Evolutionary conservation across 495 filamentous ascomycete species (phyloP), one percentile per base, ranked within the genome.

Genomic region (Xylaria grammica): DNA sequence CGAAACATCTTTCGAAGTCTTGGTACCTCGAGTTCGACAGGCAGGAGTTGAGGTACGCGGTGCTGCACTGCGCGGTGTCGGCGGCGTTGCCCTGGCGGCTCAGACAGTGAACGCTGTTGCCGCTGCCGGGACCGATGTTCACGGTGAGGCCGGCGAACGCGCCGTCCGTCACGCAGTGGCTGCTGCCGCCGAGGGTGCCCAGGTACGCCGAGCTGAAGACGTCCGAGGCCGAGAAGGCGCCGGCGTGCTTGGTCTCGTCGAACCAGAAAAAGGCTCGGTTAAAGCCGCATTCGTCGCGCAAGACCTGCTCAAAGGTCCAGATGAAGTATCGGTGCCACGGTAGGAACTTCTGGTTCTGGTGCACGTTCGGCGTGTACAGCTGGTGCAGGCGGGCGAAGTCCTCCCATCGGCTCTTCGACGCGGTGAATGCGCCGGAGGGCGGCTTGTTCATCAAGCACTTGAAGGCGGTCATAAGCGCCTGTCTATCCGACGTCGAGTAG

Each of bases 251-350:
- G 48, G 55, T 60, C 63, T 65, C 63, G 55, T 65, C 63, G n/a
- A 59, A 65, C 63, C 63, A 65, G 26, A 54, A 45, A n/a, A 65
- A 54, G 26, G 63, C 46, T 8, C 46, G 46, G 46, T 42, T 19
- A 27, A 60, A 65, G n/a, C 83, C 82, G 69, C 86, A 88, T 62
- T 88, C 85, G 29, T 80, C 77, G 36, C 81, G 77, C 19, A 88
- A 70, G 7, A 83, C 81, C 66, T 83, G 75, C 67, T 87, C 86
- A 67, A 83, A 87, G 24, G 73, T 72, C 68, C 71, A 83, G 54
- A 78, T 78, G 70, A 83, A 87, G 69, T 86, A 84, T 9, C 85
- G 77, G 72, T 87, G 86, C 84, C 85, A 89, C 11, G 78, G 70
- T 15, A 87, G 70, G 71, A 89, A 85, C 38, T 52, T 60, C 48